phyloP scores from a whole-genome alignment of 805 yeast genomes.

The Brettanomyces nanus region DNA sequence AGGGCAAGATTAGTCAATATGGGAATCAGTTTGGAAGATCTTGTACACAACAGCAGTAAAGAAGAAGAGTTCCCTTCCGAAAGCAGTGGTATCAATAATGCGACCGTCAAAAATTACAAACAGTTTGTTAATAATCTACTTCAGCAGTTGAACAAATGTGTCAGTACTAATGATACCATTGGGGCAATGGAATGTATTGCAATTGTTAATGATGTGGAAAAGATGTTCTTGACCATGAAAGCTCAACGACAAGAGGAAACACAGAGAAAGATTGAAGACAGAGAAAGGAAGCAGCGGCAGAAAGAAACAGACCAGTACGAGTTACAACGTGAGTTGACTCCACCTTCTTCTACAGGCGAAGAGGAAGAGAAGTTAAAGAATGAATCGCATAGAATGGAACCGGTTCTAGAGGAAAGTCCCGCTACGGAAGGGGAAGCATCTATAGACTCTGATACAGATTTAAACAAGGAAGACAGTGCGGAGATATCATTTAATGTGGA shows the following conservation, averaged over 20 bases:
- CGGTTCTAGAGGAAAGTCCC: not conserved
- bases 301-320: not conserved
- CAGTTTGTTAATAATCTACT: slow-evolving; percentile 50
- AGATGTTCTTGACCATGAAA: slow-evolving; percentile 58
- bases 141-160: slow-evolving; percentile 48
- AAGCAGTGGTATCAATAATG: slow-evolving; percentile 25
- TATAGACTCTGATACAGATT: not conserved
- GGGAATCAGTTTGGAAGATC: slow-evolving; percentile 49
- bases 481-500: slow-evolving; percentile 11
- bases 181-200: slow-evolving; percentile 60
- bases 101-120: slow-evolving; percentile 43
- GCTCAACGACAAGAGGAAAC: slow-evolving; percentile 10
- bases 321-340: not conserved
- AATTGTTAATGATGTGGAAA: slow-evolving; percentile 61
- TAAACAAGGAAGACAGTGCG: slow-evolving; percentile 7
- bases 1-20: slow-evolving; percentile 58
- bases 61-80: slow-evolving; percentile 4
- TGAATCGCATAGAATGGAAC: not conserved
- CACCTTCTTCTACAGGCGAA: not conserved
- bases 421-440: not conserved
- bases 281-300: not conserved
- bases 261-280: slow-evolving; percentile 3
- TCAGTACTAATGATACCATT: slow-evolving; percentile 43
- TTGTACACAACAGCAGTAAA: slow-evolving; percentile 21
- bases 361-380: not conserved